These are phyloP conservation scores for Mrakia frigida DNA, from an alignment of 768 basidiomycete genomes.

Conservation along the genomic window DNA sequence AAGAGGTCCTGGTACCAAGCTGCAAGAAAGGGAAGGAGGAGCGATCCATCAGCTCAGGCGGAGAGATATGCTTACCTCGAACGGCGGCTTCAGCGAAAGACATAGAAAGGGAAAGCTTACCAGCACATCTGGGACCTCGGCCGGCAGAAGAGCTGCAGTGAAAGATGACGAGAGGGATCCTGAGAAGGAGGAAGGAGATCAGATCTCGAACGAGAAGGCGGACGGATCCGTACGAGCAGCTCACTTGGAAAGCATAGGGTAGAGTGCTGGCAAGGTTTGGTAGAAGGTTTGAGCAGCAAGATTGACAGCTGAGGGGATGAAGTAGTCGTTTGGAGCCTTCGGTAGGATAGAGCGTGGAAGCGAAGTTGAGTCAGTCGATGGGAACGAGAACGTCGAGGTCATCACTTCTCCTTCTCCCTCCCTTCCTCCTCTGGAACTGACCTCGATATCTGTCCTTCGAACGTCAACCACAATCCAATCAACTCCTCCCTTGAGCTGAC, in stretches of 20 bases:
- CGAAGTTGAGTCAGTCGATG: not conserved
- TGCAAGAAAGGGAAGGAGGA: not conserved
- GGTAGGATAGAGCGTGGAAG: not conserved
- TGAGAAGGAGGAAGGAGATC: conserved; percentile 26
- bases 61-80: no score
- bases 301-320: conserved; percentile 47
- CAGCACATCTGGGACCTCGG: conserved; percentile 37
- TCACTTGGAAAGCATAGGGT: conserved; percentile 39
- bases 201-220: conserved; percentile 35
- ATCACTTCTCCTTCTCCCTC: not conserved
- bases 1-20: conserved; percentile 36
- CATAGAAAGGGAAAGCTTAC: not conserved
- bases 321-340: conserved; percentile 31
- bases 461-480: conserved; percentile 47
- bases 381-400: not conserved
- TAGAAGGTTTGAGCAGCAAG: conserved; percentile 51
- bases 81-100: no score
- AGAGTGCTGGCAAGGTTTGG: conserved; percentile 43
- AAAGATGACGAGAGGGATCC: conserved; percentile 33
- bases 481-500: conserved; percentile 12
- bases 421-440: conserved; percentile 31
- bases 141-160: conserved; percentile 37
- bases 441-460: conserved; percentile 47
- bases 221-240: not conserved
- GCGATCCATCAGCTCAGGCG: not conserved